Conservation (phyloP, 78 protist species). For the Trichosphaerium sp. region DNA sequence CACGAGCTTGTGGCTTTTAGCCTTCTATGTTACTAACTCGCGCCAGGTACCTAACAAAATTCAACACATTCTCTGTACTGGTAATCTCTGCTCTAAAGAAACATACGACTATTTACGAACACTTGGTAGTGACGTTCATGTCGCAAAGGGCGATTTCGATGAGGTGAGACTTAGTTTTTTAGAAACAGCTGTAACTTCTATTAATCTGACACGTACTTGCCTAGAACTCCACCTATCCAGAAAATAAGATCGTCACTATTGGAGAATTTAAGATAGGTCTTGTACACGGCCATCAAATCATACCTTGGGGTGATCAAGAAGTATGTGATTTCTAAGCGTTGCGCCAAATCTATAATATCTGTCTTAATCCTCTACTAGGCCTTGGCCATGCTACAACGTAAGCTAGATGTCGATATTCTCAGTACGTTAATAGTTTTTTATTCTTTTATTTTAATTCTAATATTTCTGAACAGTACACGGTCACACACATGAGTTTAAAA, state of each 20-base stretch:
- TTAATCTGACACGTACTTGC: neutral
- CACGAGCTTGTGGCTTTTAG: too few relatives aligned
- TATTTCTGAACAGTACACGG: slow-evolving; percentile 18
- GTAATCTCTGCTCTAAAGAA: slow-evolving; percentile 82
- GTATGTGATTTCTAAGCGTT: neutral
- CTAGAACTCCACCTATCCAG: slow-evolving; percentile 45
- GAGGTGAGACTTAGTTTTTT: slow-evolving; percentile 44
- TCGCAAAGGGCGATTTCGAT: slow-evolving; percentile 88
- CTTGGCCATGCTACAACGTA: slow-evolving; percentile 80
- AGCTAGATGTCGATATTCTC: slow-evolving; percentile 92
- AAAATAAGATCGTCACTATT: slow-evolving; percentile 65
- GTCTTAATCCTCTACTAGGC: slow-evolving; percentile 73
- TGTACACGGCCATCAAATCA: slow-evolving; percentile 95
- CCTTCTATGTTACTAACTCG: neutral
- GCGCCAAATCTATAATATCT: too few relatives aligned
- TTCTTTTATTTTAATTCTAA: neutral
- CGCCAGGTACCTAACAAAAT: slow-evolving; percentile 90
- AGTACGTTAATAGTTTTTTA: slow-evolving; percentile 53
- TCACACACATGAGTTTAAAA: slow-evolving; percentile 78
- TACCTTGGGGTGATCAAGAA: slow-evolving; percentile 61
- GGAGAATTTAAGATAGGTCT: slow-evolving; percentile 93
- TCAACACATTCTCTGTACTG: slow-evolving; percentile 91
- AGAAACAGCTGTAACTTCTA: neutral
- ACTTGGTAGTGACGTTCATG: slow-evolving; percentile 86
- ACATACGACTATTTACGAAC: slow-evolving; percentile 70